Evolutionary conservation across 495 filamentous ascomycete genomes (phyloP).

Genomic region (Hyaloscypha finlandica): DNA sequence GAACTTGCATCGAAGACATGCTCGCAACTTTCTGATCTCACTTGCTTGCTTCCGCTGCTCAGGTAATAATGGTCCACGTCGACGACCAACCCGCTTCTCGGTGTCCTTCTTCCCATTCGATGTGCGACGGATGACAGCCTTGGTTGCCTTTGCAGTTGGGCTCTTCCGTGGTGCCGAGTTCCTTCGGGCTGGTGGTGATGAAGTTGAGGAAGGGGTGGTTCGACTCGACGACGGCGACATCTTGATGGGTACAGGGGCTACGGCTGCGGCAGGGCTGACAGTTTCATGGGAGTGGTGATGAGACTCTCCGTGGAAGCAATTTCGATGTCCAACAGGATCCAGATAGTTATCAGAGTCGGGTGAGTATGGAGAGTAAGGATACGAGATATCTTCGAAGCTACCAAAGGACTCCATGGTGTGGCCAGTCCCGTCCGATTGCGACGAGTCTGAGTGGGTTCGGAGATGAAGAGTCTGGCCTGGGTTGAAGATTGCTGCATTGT

Average conservation of each 20-base stretch:
- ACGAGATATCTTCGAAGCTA: conserved; percentile 78
- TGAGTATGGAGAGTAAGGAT: conserved; percentile 73
- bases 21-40: conserved; percentile 88
- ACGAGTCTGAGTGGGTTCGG: conserved; percentile 82
- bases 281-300: conserved; percentile 44
- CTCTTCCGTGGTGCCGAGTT: conserved; percentile 71
- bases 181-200: conserved; percentile 48
- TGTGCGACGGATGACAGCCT: conserved; percentile 75
- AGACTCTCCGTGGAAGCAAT: conserved; percentile 50
- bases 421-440: conserved; percentile 62
- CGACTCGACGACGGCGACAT: conserved; percentile 62
- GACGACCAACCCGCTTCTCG: conserved; percentile 87
- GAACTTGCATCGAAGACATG: conserved; percentile 95
- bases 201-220: conserved; percentile 60
- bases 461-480: conserved; percentile 83
- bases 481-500: conserved; percentile 74
- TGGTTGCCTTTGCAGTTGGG: conserved; percentile 75
- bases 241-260: conserved; percentile 72
- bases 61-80: conserved; percentile 84
- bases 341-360: conserved; percentile 64
- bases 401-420: conserved; percentile 63
- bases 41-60: conserved; percentile 93
- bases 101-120: conserved; percentile 74
- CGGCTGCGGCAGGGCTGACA: conserved; percentile 64
- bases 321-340: conserved; percentile 49